A percentile compares a stretch with the other conserved stretches of the same genome.
Conservation (phyloP, 2,329 filamentous ascomycete genomes). For the Xylariomycetidae sp. region DNA sequence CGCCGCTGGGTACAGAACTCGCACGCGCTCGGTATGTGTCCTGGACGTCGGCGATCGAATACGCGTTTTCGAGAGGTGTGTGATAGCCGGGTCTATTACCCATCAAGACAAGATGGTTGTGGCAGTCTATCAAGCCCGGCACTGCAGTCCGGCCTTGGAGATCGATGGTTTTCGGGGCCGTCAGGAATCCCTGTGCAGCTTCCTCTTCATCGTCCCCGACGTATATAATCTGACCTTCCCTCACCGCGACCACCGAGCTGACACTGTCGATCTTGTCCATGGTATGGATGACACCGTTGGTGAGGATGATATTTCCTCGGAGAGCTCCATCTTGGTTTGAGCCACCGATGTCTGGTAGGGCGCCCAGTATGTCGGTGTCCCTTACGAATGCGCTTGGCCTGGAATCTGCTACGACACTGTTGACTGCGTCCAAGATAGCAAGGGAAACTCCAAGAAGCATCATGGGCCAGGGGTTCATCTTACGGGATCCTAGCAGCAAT, state of each 20-base stretch:
- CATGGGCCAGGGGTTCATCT: no score
- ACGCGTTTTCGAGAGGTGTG: slow-evolving; percentile 22
- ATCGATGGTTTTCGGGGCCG: slow-evolving; percentile 14
- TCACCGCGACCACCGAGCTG: slow-evolving; percentile 18
- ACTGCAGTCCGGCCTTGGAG: slow-evolving; percentile 16
- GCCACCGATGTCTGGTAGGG: no score
- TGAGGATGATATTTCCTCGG: slow-evolving; percentile 17
- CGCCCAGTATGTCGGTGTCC: no score
- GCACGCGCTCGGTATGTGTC: slow-evolving; percentile 11
- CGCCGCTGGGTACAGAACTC: slow-evolving; percentile 8
- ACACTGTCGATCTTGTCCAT: slow-evolving; percentile 12
- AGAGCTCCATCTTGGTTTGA: slow-evolving; percentile 6
- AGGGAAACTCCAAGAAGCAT: no score
- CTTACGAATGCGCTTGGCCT: no score
- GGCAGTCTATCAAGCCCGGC: slow-evolving; percentile 23
- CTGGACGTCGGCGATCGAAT: slow-evolving; percentile 21
- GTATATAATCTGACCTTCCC: slow-evolving; percentile 19
- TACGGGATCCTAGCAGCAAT: no score
- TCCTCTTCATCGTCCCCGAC: slow-evolving; percentile 17
- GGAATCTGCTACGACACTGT: no score
- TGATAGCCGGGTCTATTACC: slow-evolving; percentile 25
- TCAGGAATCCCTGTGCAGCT: slow-evolving; percentile 8
- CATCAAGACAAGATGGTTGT: slow-evolving; percentile 25
- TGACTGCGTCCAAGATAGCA: no score
- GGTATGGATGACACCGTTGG: slow-evolving; percentile 22